Evolutionary conservation across 306 rosid species (phyloP), one percentile per base, ranked within the genome.

Genomic region (Cyclanthera cordifolia): DNA sequence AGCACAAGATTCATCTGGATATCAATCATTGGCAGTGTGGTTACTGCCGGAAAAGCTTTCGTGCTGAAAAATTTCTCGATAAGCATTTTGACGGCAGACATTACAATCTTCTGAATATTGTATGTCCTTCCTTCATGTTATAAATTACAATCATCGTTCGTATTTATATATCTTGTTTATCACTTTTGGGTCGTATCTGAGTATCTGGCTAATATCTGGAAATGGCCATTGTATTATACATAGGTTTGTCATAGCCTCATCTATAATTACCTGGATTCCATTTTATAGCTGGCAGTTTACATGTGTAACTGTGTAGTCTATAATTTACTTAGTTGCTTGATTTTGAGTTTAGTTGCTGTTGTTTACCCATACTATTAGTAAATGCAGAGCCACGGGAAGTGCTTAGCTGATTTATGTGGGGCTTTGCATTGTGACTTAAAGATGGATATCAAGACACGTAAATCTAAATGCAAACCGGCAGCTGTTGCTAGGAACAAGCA

Each of bases 401-500:
- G 98, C 90, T 78, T 92, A 81, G 98, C 98, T 77, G 96, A 89
- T 85, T 75, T 92, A 70, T 92, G 98, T 9, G 96, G 97, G 69
- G 90, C 98, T 52, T 76, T 92, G 78, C 98, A 92, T 79, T 92
- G 98, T 77, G 93, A 89, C 77, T 74, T 67, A 30, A 75, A 75
- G 72, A 81, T 80, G 82, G 63, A 85, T 67, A 74, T 82, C 56
- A 86, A 84, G 78, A 81, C 82, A 54, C 70, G 80, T 72, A 85
- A 86, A 82, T 82, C 82, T 75, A 92, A 89, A 79, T 92, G 98
- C 80, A 87, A 85, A 74, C 90, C 90, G 4, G 90, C 84, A 34
- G 88, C 98, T 67, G 79, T 89, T 68, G 89, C 86, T 20, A 89
- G 85, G 82, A 92, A 87, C 50, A 91, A 82, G 74, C 89, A 85